Percentiles rank a stretch among this genome's conserved stretches.
Conservation (phyloP, 2,329 filamentous ascomycete genomes). For the Raffaelea ambrosiae region DNA sequence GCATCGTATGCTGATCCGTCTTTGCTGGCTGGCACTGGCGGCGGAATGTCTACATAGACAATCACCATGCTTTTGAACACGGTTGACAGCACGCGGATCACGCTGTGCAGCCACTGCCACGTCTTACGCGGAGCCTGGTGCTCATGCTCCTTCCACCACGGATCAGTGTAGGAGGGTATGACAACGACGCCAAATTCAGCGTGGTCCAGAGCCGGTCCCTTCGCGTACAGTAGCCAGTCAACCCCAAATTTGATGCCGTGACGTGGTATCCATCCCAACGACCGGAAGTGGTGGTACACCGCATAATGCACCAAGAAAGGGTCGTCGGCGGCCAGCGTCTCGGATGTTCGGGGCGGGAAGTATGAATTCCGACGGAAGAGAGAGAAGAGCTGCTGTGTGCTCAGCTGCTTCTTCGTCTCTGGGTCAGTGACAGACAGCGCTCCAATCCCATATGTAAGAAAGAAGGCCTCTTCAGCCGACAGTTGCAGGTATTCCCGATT, state of each 20-base stretch:
- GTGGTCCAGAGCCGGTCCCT: slow-evolving; percentile 88
- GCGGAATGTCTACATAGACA: slow-evolving; percentile 84
- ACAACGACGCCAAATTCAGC: slow-evolving; percentile 87
- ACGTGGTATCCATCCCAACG: slow-evolving; percentile 88
- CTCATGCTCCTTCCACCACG: slow-evolving; percentile 56
- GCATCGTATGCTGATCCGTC: slow-evolving; percentile 49
- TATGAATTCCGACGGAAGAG: slow-evolving; percentile 63
- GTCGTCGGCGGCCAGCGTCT: slow-evolving; percentile 53
- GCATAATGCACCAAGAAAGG: slow-evolving; percentile 79
- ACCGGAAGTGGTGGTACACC: slow-evolving; percentile 93
- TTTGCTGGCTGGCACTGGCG: slow-evolving; percentile 41
- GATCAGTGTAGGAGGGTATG: slow-evolving; percentile 69
- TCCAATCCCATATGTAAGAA: slow-evolving; percentile 74
- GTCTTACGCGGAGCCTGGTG: slow-evolving; percentile 24
- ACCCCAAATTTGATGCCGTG: slow-evolving; percentile 91
- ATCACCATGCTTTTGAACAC: slow-evolving; percentile 86
- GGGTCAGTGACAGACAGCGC: slow-evolving; percentile 55
- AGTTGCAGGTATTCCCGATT: slow-evolving; percentile 83
- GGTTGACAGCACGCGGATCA: slow-evolving; percentile 82
- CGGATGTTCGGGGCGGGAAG: slow-evolving; percentile 49
- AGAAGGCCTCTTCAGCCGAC: slow-evolving; percentile 84
- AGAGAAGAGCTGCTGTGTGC: slow-evolving; percentile 49
- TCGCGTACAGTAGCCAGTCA: slow-evolving; percentile 89
- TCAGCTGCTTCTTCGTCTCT: slow-evolving; percentile 33
- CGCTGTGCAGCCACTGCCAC: slow-evolving; percentile 81